Base-by-base conservation (phyloP, 805 yeast genomes). In the Sugiyamaella mastotermitis region DNA sequence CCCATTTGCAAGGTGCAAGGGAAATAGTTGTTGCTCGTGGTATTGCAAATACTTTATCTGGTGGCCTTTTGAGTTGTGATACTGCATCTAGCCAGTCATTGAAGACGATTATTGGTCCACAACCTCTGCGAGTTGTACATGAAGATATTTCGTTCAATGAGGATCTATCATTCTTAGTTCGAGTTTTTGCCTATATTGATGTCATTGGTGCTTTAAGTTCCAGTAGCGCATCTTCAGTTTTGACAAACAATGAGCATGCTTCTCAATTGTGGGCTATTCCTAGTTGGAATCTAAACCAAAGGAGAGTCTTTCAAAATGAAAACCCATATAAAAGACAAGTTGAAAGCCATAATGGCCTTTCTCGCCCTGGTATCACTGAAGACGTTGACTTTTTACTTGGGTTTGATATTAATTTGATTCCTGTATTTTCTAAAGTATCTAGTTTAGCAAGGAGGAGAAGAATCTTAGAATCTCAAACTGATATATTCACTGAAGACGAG, bases 171-270 rank as follows among this genome's bases (percentile, higher is more conserved):
- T 82, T 82, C 48, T 60, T 82, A 31, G 63, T 72, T 46, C 59
- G 87, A 36, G 79, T 86, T 84, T 80, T 76, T 52, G 78, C 76
- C 0, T 82, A 78, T 50, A 60, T 78, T 23, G 86, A 80, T 49
- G 72, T 79, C 2, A 64, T 81, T 15, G 80, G 84, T 0, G 69
- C 76, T 1, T 60, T 82, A 17, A 73, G 83, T 1, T 69, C 84
- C 0, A 69, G 45, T 13, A 25, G 40, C 15, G 53, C 54, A 7
- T 39, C 46, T 5, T 49, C 56, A 8, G 42, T 49, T 14, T 38
- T 52, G n/a, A 39, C 43, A n/a, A 48, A 46, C 14, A 42, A 46
- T 22, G 46, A 43, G 23, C 43, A 46, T 22, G 82, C 24, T 50
- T 58, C 35, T 35, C 67, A 5, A 53, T 57, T 27, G 35, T 61